Evolutionary conservation across 1,139 yeast species (phyloP), one percentile per base, ranked within the genome.

Genomic region (Candida gigantensis): DNA sequence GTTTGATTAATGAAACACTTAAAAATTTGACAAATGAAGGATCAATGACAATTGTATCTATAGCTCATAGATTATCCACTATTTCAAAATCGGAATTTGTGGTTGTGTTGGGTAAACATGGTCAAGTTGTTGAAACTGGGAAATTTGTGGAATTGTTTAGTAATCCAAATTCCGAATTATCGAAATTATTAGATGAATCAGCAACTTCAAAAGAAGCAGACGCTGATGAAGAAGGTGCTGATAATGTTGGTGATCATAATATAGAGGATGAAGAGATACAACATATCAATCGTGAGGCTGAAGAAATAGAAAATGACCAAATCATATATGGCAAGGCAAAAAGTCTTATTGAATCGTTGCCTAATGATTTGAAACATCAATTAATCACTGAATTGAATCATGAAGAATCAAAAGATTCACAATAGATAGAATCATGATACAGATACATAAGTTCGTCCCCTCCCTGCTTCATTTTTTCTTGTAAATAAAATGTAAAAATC

Each of bases 21-120:
- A 60, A 74, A 42, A 72, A 77, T 42, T 76, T 84, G 36, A 66
- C 73, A 1, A 47, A 59, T 3, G 63, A 68, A 16, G 79, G 83
- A 28, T 86, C 85, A 21, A 72, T 86, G 63, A 88, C 96, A 1
- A 89, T 95, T 1, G 84, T 89, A 24, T 88, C 95, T 27, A 86
- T 90, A 54, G 97, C 97, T 1, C 97, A 89, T 60, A 72, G 97
- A 51, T 74, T 90, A 37, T 86, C 92, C 12, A 84, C 96, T 8
- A 86, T 86, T 32, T 65, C 74, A 14, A 71, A 70, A 42, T 68
- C 75, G 1, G 75, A 71, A 35, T 63, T 63, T 43, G 82, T 84
- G 12, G 79, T 84, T 30, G 84, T 86, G 1, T 52, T 71, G 24
- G 76, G 75, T 3, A 69, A 68, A 39, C 51, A 62, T 43, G 67